These are phyloP conservation scores for Ramaria sp. DNA, from an alignment of 768 basidiomycete species.

Conservation along the genomic window DNA sequence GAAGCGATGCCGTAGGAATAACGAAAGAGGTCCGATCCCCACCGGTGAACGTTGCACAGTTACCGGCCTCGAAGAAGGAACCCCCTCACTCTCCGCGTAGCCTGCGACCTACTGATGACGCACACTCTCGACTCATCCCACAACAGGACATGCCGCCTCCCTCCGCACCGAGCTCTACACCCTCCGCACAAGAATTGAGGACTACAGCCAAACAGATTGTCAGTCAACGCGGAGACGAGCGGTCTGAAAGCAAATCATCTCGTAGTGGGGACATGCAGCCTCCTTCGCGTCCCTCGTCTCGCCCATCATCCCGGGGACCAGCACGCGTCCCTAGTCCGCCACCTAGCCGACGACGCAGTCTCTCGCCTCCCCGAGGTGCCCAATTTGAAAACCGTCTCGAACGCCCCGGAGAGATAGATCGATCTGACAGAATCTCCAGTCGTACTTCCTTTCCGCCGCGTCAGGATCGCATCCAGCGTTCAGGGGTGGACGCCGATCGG, in stretches of 20 bases:
- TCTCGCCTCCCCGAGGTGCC: constrained; percentile 36
- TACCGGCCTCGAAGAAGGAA: constrained; percentile 21
- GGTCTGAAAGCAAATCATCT: constrained; percentile 27
- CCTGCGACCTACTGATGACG: constrained; percentile 31
- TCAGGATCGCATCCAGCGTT: constrained; percentile 5
- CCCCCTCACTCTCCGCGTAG: constrained; percentile 27
- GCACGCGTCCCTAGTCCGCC: constrained; percentile 34
- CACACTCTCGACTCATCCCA: constrained; percentile 23
- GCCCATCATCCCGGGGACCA: constrained; percentile 26
- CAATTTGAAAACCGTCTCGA: constrained; percentile 28
- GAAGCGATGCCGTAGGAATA: background rate
- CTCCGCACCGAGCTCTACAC: constrained; percentile 63
- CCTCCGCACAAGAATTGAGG: constrained; percentile 67
- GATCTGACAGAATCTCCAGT: constrained; percentile 26
- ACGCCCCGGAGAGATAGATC: constrained; percentile 35
- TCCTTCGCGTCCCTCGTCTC: constrained; percentile 34
- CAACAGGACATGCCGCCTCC: constrained; percentile 68
- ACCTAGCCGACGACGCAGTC: constrained; percentile 43
- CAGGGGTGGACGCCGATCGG: constrained; percentile 17
- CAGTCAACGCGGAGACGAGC: constrained; percentile 25
- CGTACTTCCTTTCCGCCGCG: background rate
- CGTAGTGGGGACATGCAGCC: constrained; percentile 13
- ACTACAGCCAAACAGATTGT: constrained; percentile 69
- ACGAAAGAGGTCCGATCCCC: background rate
- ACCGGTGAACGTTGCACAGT: constrained; percentile 14